Evolutionary conservation across 176 grass and related monocot species (phyloP), one percentile per base, ranked within the genome.

Genomic region (Elymus sibiricus): DNA sequence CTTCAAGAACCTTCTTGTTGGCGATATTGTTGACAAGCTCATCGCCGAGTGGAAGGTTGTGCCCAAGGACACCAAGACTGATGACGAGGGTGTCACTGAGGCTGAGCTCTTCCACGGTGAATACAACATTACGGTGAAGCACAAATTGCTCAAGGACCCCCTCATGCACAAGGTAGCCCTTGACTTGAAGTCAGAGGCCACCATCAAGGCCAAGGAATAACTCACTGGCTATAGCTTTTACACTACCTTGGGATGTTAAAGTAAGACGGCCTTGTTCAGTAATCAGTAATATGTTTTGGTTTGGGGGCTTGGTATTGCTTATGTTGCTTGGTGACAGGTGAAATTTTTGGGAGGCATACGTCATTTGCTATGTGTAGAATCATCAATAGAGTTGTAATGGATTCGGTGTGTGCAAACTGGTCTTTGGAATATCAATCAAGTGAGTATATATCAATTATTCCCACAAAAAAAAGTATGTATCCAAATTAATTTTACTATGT

Each of bases 51-150:
- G 89, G 92, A 91, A 31, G 37, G 80, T 84, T 28, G 32, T 40
- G 29, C 60, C 65, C n/a, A 66, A 42, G 38, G 14, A 58, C 9
- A 72, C 89, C 31, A 90, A 49, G 63, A 93, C 89, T 13, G 83
- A 86, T 28, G 61, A 37, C 15, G 82, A 92, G 16, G 95, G 91
- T 12, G 80, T 85, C 11, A 63, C 85, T 46, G 47, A 90, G 63
- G 67, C 85, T 31, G 79, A 85, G 68, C 60, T 98, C 46, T 89
- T 93, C 92, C 83, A 93, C 32, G 93, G 93, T 60, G 89, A 95
- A 21, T 93, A 93, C 85, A 60, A 55, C 0, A 65, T 90, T 38
- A 91, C 28, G 1, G 75, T 98, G 22, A 90, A 63, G 73, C 83
- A 93, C 77, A 2, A 75, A 6, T 70, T 65, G 25, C 38, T 37